These are phyloP conservation scores for Diaporthe longicolla DNA, from an alignment of 2,329 filamentous ascomycete genomes.

Conservation along the genomic window DNA sequence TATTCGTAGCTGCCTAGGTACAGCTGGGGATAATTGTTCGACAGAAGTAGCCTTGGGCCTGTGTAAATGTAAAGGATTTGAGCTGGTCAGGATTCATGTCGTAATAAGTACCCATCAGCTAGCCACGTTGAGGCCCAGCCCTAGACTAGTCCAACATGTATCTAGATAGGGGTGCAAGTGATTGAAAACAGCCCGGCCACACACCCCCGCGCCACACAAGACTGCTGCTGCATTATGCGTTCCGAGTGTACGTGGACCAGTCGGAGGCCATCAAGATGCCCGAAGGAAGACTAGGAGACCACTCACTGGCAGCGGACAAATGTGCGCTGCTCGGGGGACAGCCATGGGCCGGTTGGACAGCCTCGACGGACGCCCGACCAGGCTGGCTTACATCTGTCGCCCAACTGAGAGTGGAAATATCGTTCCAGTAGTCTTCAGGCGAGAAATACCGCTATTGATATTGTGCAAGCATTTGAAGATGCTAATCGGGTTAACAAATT, in stretches of 20 bases:
- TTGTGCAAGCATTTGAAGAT: no score
- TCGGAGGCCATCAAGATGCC: neutral
- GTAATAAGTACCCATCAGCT: no score
- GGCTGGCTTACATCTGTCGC: neutral
- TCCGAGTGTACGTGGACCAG: constrained; percentile 3
- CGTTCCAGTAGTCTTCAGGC: no score
- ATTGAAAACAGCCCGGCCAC: no score
- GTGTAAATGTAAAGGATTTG: no score
- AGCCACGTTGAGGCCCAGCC: neutral
- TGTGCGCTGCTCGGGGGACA: neutral
- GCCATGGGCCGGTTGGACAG: neutral
- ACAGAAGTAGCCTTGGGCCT: no score
- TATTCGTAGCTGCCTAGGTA: no score
- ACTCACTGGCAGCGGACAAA: neutral
- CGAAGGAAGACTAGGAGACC: neutral
- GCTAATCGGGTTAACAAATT: fast-evolving
- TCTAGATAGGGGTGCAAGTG: no score
- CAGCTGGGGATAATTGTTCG: no score
- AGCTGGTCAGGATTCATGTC: no score
- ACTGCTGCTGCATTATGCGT: neutral
- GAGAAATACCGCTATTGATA: no score
- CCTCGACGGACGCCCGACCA: neutral
- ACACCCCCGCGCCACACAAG: neutral
- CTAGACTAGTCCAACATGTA: neutral
- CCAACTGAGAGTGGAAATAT: neutral